Conservation (phyloP, 441 rosid genomes). For the Jatropha podagrica region DNA sequence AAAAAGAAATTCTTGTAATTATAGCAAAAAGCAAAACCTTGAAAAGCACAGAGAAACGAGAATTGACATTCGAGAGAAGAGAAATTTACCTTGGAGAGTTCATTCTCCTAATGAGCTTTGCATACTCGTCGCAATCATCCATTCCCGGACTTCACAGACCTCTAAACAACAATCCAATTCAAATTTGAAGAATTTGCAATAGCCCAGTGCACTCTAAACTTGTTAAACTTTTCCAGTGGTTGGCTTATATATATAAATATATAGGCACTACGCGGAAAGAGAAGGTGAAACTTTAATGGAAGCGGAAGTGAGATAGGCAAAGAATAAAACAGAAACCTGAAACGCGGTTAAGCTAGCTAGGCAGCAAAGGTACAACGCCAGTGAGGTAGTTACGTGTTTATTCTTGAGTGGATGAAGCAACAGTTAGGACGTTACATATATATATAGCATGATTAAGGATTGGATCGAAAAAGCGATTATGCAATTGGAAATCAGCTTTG, state of each 20-base stretch:
- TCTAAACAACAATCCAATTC: background rate
- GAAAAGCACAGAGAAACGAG: too few relatives aligned
- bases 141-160: slow-evolving; percentile 17
- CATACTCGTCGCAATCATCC: slow-evolving; percentile 50
- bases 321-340: background rate
- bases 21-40: too few relatives aligned
- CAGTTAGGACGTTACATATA: slow-evolving; percentile 2
- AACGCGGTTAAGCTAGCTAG: slow-evolving; percentile 5
- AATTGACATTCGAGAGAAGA: background rate
- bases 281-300: background rate
- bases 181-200: background rate
- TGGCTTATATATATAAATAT: background rate
- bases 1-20: background rate
- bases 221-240: background rate
- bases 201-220: background rate
- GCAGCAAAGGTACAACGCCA: slow-evolving; percentile 1
- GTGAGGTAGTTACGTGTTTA: background rate
- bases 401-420: background rate
- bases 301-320: background rate
- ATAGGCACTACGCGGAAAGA: background rate
- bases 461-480: too few relatives aligned
- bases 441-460: background rate
- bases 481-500: too few relatives aligned
- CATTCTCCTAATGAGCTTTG: slow-evolving; percentile 53
- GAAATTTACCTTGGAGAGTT: slow-evolving; percentile 47